Evolutionary conservation across 2,329 filamentous ascomycete genomes (phyloP).

Genomic region (Arthrobotrys musiformis): DNA sequence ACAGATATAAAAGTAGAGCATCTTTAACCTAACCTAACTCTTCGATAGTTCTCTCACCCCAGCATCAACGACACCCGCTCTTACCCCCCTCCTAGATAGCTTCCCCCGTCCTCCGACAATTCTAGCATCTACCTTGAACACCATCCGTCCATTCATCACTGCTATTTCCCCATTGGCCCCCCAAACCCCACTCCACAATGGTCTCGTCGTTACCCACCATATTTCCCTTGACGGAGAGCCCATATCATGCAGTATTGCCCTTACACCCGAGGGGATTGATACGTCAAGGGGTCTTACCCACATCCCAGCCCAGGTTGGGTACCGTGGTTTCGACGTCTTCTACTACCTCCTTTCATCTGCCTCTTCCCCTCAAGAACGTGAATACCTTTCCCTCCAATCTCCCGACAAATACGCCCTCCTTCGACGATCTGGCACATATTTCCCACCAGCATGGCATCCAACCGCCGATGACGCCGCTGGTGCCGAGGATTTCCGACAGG

Average conservation of each 20-base stretch:
- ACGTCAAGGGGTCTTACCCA: slow-evolving; percentile 81
- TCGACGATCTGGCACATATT: slow-evolving; percentile 83
- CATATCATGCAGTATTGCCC: slow-evolving; percentile 76
- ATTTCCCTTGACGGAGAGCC: slow-evolving; percentile 79
- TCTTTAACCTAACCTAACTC: neutral
- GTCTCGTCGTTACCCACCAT: slow-evolving; percentile 78
- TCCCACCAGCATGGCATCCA: slow-evolving; percentile 85
- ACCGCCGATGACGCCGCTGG: slow-evolving; percentile 91
- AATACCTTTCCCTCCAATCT: slow-evolving; percentile 83
- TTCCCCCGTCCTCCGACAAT: slow-evolving; percentile 81
- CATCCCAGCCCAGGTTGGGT: slow-evolving; percentile 80
- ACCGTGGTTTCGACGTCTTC: slow-evolving; percentile 95
- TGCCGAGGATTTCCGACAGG: slow-evolving; percentile 89
- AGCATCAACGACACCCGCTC: slow-evolving; percentile 82
- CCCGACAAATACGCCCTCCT: slow-evolving; percentile 82
- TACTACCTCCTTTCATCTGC: slow-evolving; percentile 95
- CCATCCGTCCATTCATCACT: slow-evolving; percentile 86
- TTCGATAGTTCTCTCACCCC: slow-evolving; percentile 24
- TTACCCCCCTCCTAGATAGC: slow-evolving; percentile 81
- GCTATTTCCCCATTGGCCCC: slow-evolving; percentile 87
- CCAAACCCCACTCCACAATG: slow-evolving; percentile 75
- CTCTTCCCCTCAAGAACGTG: slow-evolving; percentile 86
- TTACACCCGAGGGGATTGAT: slow-evolving; percentile 90
- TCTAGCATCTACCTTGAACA: slow-evolving; percentile 81
- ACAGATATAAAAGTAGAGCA: too few relatives aligned